Evolutionary conservation across 768 basidiomycete genomes (phyloP).

Genomic region (Boletellus sp.): DNA sequence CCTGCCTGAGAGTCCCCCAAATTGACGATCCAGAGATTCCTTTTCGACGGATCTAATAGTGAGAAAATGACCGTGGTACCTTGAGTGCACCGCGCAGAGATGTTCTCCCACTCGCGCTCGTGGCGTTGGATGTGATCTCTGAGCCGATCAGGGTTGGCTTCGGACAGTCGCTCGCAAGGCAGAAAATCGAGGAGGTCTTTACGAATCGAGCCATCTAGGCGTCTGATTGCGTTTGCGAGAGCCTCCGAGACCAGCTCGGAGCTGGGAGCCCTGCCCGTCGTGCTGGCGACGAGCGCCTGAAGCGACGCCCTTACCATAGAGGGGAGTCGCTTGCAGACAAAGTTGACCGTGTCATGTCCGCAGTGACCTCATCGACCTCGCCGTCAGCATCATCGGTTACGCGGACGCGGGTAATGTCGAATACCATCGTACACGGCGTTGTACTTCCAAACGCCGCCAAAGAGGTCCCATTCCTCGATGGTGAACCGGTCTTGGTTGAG

Average conservation of each 20-base stretch:
- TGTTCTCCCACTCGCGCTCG: conserved; percentile 35
- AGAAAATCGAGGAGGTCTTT: conserved; percentile 43
- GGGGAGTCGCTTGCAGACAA: conserved; percentile 40
- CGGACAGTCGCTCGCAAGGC: conserved; percentile 34
- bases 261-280: conserved; percentile 16
- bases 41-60: conserved; percentile 26
- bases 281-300: conserved; percentile 31
- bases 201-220: conserved; percentile 42
- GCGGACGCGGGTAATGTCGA: conserved; percentile 27
- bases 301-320: conserved; percentile 38
- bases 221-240: conserved; percentile 36
- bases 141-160: conserved; percentile 38
- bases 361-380: conserved; percentile 39
- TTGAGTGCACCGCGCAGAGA: conserved; percentile 32
- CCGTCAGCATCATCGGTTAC: conserved; percentile 22
- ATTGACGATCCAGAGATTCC: conserved; percentile 33
- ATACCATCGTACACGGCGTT: conserved; percentile 46
- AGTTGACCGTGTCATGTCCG: conserved; percentile 46
- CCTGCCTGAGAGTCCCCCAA: conserved; percentile 36
- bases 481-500: conserved; percentile 42
- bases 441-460: conserved; percentile 41
- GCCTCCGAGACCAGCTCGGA: conserved; percentile 37
- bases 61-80: conserved; percentile 33
- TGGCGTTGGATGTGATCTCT: conserved; percentile 37
- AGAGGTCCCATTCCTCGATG: conserved; percentile 40